Evolutionary conservation across 352 stramenopile genomes (phyloP), one percentile per base, ranked within the genome.

Genomic region (Pythium guiyangense): DNA sequence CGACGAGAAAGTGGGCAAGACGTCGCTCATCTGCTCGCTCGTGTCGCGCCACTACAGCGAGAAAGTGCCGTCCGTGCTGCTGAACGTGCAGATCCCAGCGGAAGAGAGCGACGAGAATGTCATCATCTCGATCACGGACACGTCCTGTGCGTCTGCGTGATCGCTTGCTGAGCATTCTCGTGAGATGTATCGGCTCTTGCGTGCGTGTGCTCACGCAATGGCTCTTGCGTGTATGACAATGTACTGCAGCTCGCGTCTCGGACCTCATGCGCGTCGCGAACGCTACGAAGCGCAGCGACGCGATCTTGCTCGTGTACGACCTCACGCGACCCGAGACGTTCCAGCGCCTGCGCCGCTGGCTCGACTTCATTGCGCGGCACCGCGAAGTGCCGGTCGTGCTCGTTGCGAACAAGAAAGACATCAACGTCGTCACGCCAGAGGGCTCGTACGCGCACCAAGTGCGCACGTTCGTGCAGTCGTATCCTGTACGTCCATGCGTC

Each of bases 1-100:
- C 62, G 88, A 96, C 66, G 86, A 94, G 67, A 94, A 91, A 71
- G 84, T 94, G 58, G 88, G 88, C 64, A 96, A 96, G 72, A 95
- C 86, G 58, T 96, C 88, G 71, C 84, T 96, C 64, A 94, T 96
- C 67, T 95, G 84, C 68, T 86, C 88, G 65, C 74, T 96, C 43
- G 85, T 96, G 63, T 95, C 84, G 55, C 76, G 82, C 59, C 86
- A 92, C 63, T 96, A 92, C 58, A 93, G 79, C 64, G 84, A 96
- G 67, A 88, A 88, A 62, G 86, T 96, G 60, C 86, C 86, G 17
- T 79, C 73, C 37, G 84, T 96, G 54, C 67, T 96, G 61, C 83
- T 93, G 46, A 92, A 93, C 59, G 86, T 94, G 59, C 83, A 92
- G 69, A 92, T 96, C 59, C 85, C 86, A 20, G 84, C 86, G 40